A percentile compares a stretch with the other conserved stretches of the same genome.
phyloP scores from a whole-genome alignment of 1,284 basidiomycete species.

The Papiliotrema flavescens region DNA sequence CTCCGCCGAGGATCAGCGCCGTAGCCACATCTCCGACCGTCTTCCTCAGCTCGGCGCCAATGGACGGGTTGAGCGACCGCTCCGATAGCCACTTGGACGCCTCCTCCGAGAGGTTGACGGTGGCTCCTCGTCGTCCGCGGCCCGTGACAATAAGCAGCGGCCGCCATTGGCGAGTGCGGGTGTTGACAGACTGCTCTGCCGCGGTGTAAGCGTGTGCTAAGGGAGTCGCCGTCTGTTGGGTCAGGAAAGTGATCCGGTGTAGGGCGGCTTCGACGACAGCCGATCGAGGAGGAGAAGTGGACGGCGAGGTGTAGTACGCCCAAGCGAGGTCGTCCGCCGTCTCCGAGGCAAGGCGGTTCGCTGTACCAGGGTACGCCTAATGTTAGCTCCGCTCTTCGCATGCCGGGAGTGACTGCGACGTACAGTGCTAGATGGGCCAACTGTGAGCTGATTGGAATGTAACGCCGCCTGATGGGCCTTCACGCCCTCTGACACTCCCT shows the following conservation, averaged over 20 bases:
- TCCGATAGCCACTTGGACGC: constrained; percentile 62
- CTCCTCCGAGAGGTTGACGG: constrained; percentile 58
- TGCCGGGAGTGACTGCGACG: constrained; percentile 4
- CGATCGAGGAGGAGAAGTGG: constrained; percentile 13
- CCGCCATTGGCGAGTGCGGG: constrained; percentile 52
- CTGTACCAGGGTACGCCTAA: constrained; percentile 26
- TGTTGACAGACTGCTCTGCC: constrained; percentile 49
- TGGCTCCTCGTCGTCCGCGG: constrained; percentile 64
- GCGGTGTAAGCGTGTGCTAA: constrained; percentile 57
- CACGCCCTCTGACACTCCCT: constrained; percentile 21
- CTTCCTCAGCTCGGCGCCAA: constrained; percentile 65
- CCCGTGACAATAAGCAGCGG: constrained; percentile 63
- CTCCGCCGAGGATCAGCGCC: constrained; percentile 62
- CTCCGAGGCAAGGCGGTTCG: constrained; percentile 40
- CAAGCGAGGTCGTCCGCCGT: constrained; percentile 51
- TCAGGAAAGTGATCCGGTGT: constrained; percentile 30
- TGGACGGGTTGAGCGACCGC: constrained; percentile 51
- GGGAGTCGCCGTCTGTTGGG: constrained; percentile 31
- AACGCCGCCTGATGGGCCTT: constrained; percentile 43
- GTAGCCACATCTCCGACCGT: constrained; percentile 78
- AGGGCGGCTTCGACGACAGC: constrained; percentile 17
- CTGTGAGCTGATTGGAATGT: constrained; percentile 40
- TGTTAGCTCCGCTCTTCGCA: neutral
- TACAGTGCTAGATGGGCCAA: constrained; percentile 29
- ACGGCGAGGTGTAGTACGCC: constrained; percentile 37